Percentiles rank a stretch among this genome's conserved stretches.
These are phyloP conservation scores for Clathrospora elynae DNA, from an alignment of 2,329 filamentous ascomycete genomes.

Conservation along the genomic window DNA sequence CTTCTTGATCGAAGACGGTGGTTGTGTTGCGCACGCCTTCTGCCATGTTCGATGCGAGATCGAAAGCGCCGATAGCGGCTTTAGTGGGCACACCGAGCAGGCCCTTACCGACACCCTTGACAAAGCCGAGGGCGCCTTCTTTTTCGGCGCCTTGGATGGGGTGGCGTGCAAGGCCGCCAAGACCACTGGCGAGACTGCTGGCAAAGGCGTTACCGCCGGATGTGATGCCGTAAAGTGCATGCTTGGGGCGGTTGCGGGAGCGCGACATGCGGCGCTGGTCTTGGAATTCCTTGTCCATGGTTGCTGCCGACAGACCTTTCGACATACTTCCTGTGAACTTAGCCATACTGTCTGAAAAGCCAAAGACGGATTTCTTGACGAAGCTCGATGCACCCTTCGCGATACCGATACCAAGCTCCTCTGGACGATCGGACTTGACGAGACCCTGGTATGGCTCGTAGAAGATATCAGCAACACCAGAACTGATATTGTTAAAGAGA, in stretches of 20 bases:
- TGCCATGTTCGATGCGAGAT: constrained; percentile 94
- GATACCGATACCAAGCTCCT: constrained; percentile 92
- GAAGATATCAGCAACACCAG: constrained; percentile 96
- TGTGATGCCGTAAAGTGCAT: constrained; percentile 94
- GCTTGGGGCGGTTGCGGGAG: constrained; percentile 91
- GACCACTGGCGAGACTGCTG: constrained; percentile 87
- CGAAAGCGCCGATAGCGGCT: constrained; percentile 93
- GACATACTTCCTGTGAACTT: constrained; percentile 97
- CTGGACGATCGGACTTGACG: constrained; percentile 92
- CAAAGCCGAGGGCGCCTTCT: constrained; percentile 90
- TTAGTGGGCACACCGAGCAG: constrained; percentile 94
- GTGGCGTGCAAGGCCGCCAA: constrained; percentile 90
- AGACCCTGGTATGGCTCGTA: constrained; percentile 99
- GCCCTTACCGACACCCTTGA: constrained; percentile 97
- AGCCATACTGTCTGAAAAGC: constrained; percentile 94
- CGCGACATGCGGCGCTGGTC: constrained; percentile 92
- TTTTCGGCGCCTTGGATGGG: constrained; percentile 95
- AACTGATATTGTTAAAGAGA: constrained; percentile 97
- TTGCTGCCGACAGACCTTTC: constrained; percentile 93
- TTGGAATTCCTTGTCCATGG: constrained; percentile 98
- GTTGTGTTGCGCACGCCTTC: constrained; percentile 99
- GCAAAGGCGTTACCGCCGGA: constrained; percentile 95
- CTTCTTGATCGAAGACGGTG: constrained; percentile 93
- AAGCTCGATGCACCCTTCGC: constrained; percentile 97
- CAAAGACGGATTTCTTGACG: constrained; percentile 98